Evolutionary conservation across 2,329 filamentous ascomycete species (phyloP), one percentile per base, ranked within the genome.

Genomic region (Exophiala oligosperma): DNA sequence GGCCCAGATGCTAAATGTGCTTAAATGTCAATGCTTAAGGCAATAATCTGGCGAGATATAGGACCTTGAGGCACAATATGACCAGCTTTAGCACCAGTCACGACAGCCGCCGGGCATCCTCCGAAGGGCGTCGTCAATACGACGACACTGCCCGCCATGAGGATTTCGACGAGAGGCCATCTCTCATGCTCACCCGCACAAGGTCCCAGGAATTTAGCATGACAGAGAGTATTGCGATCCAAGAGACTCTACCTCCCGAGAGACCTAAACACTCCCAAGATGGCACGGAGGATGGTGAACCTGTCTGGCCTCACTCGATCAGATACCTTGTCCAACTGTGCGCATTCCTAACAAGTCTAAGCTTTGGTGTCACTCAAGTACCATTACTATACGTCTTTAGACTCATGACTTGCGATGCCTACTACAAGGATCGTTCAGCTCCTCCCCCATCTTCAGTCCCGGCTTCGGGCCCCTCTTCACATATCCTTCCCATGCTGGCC

Each of bases 331-430:
- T 68, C 44, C 71, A 87, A 37, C 67, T 87, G 44, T 81, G 82
- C 56, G 83, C 81, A 5, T 87, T 87, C 66, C 72, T 88, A 14
- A 81, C 87, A 54, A 85, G 77, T 3, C 64, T 80, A 35, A 77
- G 77, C 4, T 81, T 81, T 66, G 71, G 74, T 21, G 76, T 80
- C 21, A 81, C 79, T 0, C 78, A 81, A 66, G 78, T 80, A 3
- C 78, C 78, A 14, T 21, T 81, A 4, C 71, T 88, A 47, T 88
- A 87, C 70, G 84, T 87, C 24, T 89, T 90, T 65, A 84, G 85
- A 57, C 69, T 88, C 1, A 90, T 90, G 86, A 85, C 84, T 50
- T 91, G 88, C 71, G 84, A 90, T 54, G 80, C 82, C 52, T 91
- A 85, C 69, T 91, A 90, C 71, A 74, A 78, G 37, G 75, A 75